Evolutionary conservation across 352 stramenopile genomes (phyloP), one percentile per base, ranked within the genome.

Genomic region (Pythium phragmitis): DNA sequence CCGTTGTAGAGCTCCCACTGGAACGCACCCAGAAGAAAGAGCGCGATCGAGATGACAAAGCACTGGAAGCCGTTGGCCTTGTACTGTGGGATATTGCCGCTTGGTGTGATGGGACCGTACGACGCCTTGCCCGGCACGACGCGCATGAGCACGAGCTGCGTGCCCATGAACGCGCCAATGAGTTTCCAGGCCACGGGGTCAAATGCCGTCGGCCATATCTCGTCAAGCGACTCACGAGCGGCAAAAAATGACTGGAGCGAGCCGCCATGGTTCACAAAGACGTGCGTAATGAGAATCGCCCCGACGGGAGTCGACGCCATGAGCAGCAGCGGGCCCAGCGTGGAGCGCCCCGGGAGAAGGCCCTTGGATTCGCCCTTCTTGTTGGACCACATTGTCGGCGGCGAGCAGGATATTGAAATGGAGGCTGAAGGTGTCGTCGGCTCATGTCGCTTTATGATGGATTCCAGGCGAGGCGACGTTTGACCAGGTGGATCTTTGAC

Each of bases 11-110:
- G 65, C 37, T 81, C 65, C 1, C 71, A 69, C 28, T 68, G 64
- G 66, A 81, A 89, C 9, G 78, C 74, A 19, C 89, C 77, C 17
- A 69, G 33, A 5, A 89, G 52, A 48, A 94, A 92, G n/a, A 90
- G 74, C 34, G 83, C 73, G 42, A 98, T 63, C 49, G 89, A 95
- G 55, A 97, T 70, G 28, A 91, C 52, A 69, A 97, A 98, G 70
- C 85, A 94, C 58, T 89, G 73, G 72, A 98, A 96, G 53, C 91
- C 92, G 70, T 98, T 98, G 68, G 86, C 88, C 60, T 81, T 97
- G 79, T 98, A 98, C 34, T 93, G 80, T 6, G 94, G 94, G 8
- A 84, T 66, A 74, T 97, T 94, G 47, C 94, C 94, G 4, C 80
- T 89, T 0, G 91, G 78, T 2, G 92, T 97, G 26, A 95, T 61